Percentiles rank a stretch among this genome's conserved stretches.
Evolutionary conservation across 169 alveolate species (phyloP).

Genomic region (Eimeria sp.): DNA sequence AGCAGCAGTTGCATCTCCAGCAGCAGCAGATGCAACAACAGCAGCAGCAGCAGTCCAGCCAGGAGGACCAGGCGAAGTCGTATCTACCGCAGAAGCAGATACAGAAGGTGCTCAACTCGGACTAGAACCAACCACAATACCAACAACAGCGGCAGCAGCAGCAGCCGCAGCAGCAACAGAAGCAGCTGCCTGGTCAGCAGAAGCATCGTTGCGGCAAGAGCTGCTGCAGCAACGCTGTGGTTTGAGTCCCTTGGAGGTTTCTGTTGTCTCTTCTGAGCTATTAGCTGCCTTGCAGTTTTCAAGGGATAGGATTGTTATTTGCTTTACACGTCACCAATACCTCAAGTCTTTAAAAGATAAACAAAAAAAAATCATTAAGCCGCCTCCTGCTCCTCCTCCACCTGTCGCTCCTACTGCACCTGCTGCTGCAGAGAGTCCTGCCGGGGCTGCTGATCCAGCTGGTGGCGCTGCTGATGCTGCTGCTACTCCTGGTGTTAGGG

Average conservation of each 20-base stretch:
- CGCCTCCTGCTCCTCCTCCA: background rate
- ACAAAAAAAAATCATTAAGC: background rate
- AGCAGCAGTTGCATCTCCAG: background rate
- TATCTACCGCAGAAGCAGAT: background rate
- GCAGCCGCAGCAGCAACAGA: constrained; percentile 10
- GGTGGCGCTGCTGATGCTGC: constrained; percentile 13
- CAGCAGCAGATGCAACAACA: constrained; percentile 9
- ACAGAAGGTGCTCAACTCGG: no score
- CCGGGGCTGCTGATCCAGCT: background rate
- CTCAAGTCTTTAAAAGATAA: constrained; percentile 19
- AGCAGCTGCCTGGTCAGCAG: background rate
- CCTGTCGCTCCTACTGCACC: background rate
- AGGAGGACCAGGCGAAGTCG: background rate
- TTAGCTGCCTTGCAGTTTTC: background rate
- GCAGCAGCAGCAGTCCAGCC: constrained; percentile 44
- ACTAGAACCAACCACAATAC: no score
- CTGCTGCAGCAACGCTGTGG: constrained; percentile 62
- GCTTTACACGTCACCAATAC: constrained; percentile 9
- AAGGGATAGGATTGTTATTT: background rate
- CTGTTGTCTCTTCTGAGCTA: constrained; percentile 8
- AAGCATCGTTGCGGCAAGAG: constrained; percentile 39
- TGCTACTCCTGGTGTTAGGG: background rate
- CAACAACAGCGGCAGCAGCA: background rate
- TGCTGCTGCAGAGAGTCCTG: background rate
- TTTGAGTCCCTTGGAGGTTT: constrained; percentile 17